phyloP scores from a whole-genome alignment of 129 eudicot species.

The Chrysanthemum seticuspe region DNA sequence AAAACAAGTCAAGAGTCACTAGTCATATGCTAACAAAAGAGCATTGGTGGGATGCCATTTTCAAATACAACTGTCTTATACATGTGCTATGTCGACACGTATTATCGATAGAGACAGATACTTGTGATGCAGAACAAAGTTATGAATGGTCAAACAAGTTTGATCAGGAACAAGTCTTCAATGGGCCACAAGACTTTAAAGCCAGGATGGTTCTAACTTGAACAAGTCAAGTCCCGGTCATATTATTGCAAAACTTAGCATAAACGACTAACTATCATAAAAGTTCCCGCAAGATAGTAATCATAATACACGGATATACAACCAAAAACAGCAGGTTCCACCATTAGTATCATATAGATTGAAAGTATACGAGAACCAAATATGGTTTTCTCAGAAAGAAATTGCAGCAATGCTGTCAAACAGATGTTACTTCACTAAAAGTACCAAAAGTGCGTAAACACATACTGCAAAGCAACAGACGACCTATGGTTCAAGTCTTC shows the following conservation, averaged over 20 bases:
- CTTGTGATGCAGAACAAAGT: not conserved
- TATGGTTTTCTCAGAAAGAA: not conserved
- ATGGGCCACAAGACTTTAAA: not conserved
- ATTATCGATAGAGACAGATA: not conserved
- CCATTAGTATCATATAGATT: not conserved
- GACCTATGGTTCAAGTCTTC: constrained; percentile 62
- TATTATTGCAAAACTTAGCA: not conserved
- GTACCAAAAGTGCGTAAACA: not conserved
- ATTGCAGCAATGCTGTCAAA: not conserved
- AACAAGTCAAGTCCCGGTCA: constrained; percentile 1
- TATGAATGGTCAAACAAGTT: not conserved
- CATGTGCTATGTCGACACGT: not conserved
- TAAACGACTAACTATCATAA: not conserved
- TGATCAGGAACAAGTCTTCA: not conserved
- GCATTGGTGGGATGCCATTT: no score
- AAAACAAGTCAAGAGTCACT: not conserved
- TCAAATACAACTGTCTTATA: no score
- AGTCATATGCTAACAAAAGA: not conserved
- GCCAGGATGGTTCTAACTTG: not conserved
- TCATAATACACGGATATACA: not conserved
- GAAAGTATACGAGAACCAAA: constrained; percentile 15
- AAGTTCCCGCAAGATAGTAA: no score
- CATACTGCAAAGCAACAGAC: not conserved
- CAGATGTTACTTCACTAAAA: not conserved
- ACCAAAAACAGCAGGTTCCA: constrained; percentile 17